These are phyloP conservation scores for Syncephalastrum monosporum DNA, from an alignment of 371 early-diverging fungal species.

Conservation along the genomic window DNA sequence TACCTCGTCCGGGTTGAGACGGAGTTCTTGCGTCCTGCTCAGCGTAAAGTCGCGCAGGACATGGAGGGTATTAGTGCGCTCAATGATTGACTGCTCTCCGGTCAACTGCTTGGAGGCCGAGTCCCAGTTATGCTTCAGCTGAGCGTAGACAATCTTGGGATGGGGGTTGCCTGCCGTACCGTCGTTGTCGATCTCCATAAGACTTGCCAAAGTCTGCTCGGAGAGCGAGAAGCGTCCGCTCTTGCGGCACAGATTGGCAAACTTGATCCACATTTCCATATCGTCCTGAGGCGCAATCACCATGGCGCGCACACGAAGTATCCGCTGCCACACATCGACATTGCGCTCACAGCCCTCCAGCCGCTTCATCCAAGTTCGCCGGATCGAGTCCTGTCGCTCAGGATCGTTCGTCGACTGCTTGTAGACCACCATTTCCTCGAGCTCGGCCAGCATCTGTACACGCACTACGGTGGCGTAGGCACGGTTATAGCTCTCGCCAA, in stretches of 20 bases:
- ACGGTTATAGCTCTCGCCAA: conserved; percentile 94
- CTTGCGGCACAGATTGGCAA: conserved; percentile 93
- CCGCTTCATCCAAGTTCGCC: conserved; percentile 86
- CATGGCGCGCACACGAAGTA: conserved; percentile 86
- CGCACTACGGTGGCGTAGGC: conserved; percentile 88
- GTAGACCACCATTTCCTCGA: conserved; percentile 95
- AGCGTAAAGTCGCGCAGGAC: conserved; percentile 66
- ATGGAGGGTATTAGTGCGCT: conserved; percentile 54
- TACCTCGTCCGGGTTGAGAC: conserved; percentile 58
- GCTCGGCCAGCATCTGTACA: conserved; percentile 95
- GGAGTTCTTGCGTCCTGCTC: conserved; percentile 57
- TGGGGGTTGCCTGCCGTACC: conserved; percentile 41
- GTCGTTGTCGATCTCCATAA: conserved; percentile 56
- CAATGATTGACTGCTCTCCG: conserved; percentile 51
- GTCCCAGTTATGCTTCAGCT: conserved; percentile 94
- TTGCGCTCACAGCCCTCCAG: conserved; percentile 91
- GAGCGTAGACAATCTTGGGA: conserved; percentile 90
- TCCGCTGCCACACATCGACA: conserved; percentile 95
- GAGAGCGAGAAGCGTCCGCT: conserved; percentile 82
- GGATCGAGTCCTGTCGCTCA: conserved; percentile 76
- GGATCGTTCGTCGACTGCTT: conserved; percentile 82
- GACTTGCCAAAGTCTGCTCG: conserved; percentile 72
- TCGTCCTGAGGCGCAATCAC: conserved; percentile 90
- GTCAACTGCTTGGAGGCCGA: conserved; percentile 49
- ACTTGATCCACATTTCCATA: conserved; percentile 95